Evolutionary conservation across 169 alveolate species (phyloP), one percentile per base, ranked within the genome.

Genomic region (Cystoisospora suis): DNA sequence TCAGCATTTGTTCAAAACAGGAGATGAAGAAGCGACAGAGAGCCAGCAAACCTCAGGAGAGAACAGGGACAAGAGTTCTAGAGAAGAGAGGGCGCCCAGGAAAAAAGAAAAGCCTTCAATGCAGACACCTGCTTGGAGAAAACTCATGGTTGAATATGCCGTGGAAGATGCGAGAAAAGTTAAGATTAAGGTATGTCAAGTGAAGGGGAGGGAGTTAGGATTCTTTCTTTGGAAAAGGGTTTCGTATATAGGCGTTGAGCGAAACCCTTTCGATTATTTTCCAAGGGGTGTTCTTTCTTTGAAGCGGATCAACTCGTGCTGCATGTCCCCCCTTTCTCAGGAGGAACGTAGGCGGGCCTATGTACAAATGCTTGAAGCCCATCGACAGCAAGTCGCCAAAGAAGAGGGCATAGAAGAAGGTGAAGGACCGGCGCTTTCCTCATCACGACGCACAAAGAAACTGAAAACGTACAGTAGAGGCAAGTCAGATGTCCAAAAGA

Each of bases 111-210:
- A 23, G 3, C 80, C 80, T 6, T 29, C 42, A 20, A n/a, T 23
- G n/a, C 58, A 56, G 58, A 27, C 36, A 15, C 38, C 9, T 27
- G 23, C 15, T 29, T 72, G 83, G 83, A 23, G 83, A 27, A 2
- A 36, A 17, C 83, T 72, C 34, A 72, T 72, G 83, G 83, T 72
- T 15, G 83, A 72, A 38, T 72, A 72, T 27, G 83, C 83, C 23
- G 42, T 72, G 56, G 83, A 72, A 38, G 83, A 72, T 34, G 46
- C 56, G 45, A 46, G 83, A 34, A 72, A 72, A 38, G 83, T 72
- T 3, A 72, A 72, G 32, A 27, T 72, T 32, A 72, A 72, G 56
- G 83, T 72, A 38, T 3, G 72, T 58, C 29, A 29, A 53, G n/a
- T n/a, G n/a, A n/a, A n/a, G n/a, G n/a, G n/a, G n/a, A n/a, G n/a